Base-by-base conservation (phyloP, 345 rosid species). In the Conringia planisiliqua region DNA sequence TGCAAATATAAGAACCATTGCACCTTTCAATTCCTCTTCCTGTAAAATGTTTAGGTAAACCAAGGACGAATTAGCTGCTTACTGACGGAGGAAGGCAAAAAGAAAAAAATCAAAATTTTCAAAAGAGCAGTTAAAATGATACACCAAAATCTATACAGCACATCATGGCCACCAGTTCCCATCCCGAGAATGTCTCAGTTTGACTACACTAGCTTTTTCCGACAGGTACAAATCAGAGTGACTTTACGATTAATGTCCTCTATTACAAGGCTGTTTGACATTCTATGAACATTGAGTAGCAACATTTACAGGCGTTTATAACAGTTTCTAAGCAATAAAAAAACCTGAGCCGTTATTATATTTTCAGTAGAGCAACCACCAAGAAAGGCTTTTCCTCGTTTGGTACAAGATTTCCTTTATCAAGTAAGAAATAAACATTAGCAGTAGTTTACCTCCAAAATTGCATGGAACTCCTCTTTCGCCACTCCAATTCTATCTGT, bases 391-490 rank as follows among this genome's bases (percentile, higher is more conserved):
- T n/a, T n/a, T n/a, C n/a, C n/a, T n/a, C n/a, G n/a, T n/a, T n/a
- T n/a, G n/a, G n/a, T n/a, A n/a, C n/a, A n/a, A n/a, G n/a, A n/a
- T n/a, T n/a, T n/a, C n/a, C n/a, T n/a, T 17, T 7, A 44, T 12
- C 30, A 8, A 0, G 30, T 4, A 44, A 17, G 29, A 29, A 20
- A 46, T 2, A 47, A 27, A 17, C 27, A 17, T 1, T n/a, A 58
- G 36, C 10, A 39, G 8, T 0, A 47, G 13, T 64, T 47, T 84
- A 86, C 90, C 90, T 84, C 88, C 64, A 86, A 71, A 64, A 84
- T 86, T 40, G 90, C 88, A 73, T 86, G 90, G 73, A 86, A 84
- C 62, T 86, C 90, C 2, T 86, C 88, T 77, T 86, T 86, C 1
- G 90, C 90, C 27, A 79, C 83, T 38, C 73, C 78, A n/a, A 86